These are phyloP conservation scores for Pichia sp. DNA, from an alignment of 1,139 yeast species.

Conservation along the genomic window DNA sequence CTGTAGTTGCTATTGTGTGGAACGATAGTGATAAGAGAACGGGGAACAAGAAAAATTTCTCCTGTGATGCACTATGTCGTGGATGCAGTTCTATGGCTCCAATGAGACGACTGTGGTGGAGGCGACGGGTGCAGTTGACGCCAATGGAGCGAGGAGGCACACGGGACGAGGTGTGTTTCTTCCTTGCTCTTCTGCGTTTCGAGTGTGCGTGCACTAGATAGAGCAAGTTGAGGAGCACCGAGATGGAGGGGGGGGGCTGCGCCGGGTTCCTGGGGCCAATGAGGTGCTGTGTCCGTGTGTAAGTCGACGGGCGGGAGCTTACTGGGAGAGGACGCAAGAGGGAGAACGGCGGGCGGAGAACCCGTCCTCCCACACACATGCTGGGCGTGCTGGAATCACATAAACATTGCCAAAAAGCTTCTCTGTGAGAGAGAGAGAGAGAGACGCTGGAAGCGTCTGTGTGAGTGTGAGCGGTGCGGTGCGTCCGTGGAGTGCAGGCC, in stretches of 20 bases:
- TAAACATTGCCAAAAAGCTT: neutral
- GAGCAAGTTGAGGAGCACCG: too few species aligned
- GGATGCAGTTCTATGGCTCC: too few species aligned
- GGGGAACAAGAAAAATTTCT: neutral
- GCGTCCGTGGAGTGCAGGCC: neutral
- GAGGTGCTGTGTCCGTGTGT: neutral
- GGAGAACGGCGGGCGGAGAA: too few species aligned
- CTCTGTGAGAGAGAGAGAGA: neutral
- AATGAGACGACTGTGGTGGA: neutral
- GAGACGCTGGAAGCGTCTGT: neutral
- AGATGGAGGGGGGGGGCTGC: neutral
- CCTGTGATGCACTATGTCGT: too few species aligned
- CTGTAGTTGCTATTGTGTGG: too few species aligned
- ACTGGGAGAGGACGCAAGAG: neutral
- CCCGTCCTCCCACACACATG: too few species aligned
- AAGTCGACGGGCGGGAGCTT: neutral
- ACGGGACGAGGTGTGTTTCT: neutral
- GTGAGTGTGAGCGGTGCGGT: too few species aligned
- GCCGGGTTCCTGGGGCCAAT: neutral
- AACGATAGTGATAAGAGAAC: slow-evolving; percentile 78
- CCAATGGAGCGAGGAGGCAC: neutral
- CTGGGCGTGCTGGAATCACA: neutral
- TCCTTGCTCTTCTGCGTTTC: neutral
- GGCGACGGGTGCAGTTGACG: neutral
- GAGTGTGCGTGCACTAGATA: too few species aligned